Conservation (phyloP, 108 stramenopile species). For the Nitzschia palea region DNA sequence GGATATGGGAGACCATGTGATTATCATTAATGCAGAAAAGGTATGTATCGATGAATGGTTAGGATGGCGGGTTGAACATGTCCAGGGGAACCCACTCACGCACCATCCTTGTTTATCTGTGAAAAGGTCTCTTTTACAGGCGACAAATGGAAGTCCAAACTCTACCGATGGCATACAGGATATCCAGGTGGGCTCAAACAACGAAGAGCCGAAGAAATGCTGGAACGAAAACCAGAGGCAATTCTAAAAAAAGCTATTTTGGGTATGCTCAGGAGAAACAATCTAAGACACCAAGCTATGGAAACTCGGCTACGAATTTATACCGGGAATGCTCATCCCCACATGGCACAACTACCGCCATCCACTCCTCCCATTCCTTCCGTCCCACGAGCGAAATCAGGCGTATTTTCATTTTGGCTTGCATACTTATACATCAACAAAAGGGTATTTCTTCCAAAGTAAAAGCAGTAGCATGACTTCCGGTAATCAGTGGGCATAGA, state of each 20-base stretch:
- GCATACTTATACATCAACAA: slow-evolving; percentile 30
- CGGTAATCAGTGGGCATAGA: no score
- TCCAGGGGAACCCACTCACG: no score
- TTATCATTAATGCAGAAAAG: slow-evolving; percentile 92
- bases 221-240: slow-evolving; percentile 79
- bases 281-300: slow-evolving; percentile 74
- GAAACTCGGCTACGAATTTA: slow-evolving; percentile 85
- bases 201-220: slow-evolving; percentile 79
- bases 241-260: slow-evolving; percentile 81
- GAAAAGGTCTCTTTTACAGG: slow-evolving; percentile 91
- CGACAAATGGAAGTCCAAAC: slow-evolving; percentile 89
- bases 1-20: slow-evolving; percentile 94
- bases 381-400: slow-evolving; percentile 53
- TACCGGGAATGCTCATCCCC: slow-evolving; percentile 78
- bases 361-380: slow-evolving; percentile 33
- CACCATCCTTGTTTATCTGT: no score
- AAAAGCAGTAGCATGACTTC: no score
- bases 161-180: slow-evolving; percentile 95
- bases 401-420: slow-evolving; percentile 76
- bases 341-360: slow-evolving; percentile 68
- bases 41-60: no score
- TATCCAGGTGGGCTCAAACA: slow-evolving; percentile 94
- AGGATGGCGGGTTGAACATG: no score
- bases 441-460: slow-evolving; percentile 16
- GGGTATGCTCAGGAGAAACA: slow-evolving; percentile 87